Evolutionary conservation across 2,329 filamentous ascomycete genomes (phyloP), one percentile per base, ranked within the genome.

Genomic region (Lachnellula willkommii): DNA sequence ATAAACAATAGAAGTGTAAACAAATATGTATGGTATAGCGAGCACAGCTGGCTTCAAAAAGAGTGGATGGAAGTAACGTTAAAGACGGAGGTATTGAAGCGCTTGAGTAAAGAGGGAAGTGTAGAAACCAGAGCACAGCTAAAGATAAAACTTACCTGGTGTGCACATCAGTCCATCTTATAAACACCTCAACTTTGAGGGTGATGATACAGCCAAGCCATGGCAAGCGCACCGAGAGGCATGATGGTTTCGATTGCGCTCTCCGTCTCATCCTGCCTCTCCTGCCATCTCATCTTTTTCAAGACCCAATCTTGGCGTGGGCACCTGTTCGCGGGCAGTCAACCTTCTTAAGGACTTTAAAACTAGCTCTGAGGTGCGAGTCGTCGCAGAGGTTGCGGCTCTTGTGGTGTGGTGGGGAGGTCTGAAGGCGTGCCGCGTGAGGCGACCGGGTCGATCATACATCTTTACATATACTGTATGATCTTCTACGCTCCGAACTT

Each of bases 11-110:
- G 53, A 63, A 55, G 22, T 42, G 46, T 50, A 22, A 24, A 24
- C 14, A 35, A 24, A 24, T n/a, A 35, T 49, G 28, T n/a, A 35
- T 49, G 28, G 49, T 59, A 39, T 48, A 58, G 54, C 65, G 63
- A 69, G 67, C 65, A 59, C 65, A 67, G 65, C 67, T 67, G 62
- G 54, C 46, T n/a, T 54, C 26, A 57, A 40, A 26, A 17, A 59
- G 55, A 55, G 56, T 60, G 22, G 2, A 24, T 60, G 22, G 2
- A 24, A 60, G 54, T 60, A 48, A 54, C 24, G 50, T 57, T 50
- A 57, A 53, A 54, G 56, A 51, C 55, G 43, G 43, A 50, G 11
- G 50, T 57, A 35, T 53, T 52, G 49, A 58, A 45, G 24, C 37
- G 49, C 9, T n/a, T 39, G 47, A 52, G 37, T 49, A 57, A 50